These are phyloP conservation scores for Ceriops zippeliana DNA, from an alignment of 345 rosid species.

Conservation along the genomic window DNA sequence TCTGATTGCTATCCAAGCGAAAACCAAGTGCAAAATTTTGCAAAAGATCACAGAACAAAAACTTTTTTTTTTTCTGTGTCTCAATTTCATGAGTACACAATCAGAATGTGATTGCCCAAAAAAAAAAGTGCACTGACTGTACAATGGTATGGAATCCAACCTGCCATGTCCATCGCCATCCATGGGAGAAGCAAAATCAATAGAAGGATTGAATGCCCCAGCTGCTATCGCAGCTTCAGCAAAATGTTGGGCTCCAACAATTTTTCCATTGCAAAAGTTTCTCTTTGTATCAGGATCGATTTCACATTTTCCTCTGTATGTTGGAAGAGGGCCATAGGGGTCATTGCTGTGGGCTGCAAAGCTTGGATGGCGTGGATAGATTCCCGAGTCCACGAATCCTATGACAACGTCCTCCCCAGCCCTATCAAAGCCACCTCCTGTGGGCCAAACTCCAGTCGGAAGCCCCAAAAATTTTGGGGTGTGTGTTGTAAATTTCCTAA, in stretches of 20 bases:
- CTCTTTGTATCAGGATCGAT: constrained; percentile 67
- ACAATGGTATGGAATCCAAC: constrained; percentile 32
- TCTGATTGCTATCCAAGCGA: too few species aligned
- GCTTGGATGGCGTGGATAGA: constrained; percentile 90
- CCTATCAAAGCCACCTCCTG: constrained; percentile 93
- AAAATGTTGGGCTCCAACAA: constrained; percentile 97
- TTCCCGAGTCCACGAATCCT: constrained; percentile 95
- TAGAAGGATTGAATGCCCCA: constrained; percentile 76
- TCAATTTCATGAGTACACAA: not conserved
- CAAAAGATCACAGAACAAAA: too few species aligned
- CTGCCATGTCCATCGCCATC: constrained; percentile 99
- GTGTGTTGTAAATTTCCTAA: constrained; percentile 86
- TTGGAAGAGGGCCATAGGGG: constrained; percentile 89
- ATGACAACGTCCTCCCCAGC: constrained; percentile 96
- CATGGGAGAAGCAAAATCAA: constrained; percentile 91
- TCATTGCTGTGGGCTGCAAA: constrained; percentile 58
- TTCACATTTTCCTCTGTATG: constrained; percentile 92
- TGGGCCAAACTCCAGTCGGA: constrained; percentile 98
- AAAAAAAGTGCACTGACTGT: not conserved
- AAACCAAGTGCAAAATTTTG: too few species aligned
- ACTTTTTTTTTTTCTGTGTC: too few species aligned
- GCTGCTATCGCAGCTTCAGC: constrained; percentile 95
- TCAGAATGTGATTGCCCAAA: not conserved
- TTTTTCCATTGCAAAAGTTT: constrained; percentile 86
- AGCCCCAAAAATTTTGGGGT: constrained; percentile 96